Base-by-base conservation (phyloP, 306 rosid genomes). In the Acacia melanoxylon region DNA sequence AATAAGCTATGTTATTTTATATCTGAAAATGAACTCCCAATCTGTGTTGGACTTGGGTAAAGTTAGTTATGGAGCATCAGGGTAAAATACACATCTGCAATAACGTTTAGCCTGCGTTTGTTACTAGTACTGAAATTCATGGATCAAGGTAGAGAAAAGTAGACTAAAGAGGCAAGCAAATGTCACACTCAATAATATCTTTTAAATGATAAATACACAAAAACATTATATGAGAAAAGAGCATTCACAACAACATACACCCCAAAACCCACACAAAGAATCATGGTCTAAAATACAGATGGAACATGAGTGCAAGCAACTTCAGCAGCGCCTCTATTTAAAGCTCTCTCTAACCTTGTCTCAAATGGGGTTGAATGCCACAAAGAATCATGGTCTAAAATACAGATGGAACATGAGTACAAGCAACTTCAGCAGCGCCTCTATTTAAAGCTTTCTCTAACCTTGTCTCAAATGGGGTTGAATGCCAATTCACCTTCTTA, bases 291-390 rank as follows among this genome's bases (percentile, higher is more conserved):
- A 63, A 22, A 61, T 74, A 52, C 76, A 74, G 40, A 56, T 37
- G 70, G 66, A 48, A 70, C 78, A 51, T 19, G 74, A 20, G 61
- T 48, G 63, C 83, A 17, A 49, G 76, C 72, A 72, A 79, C 78
- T 63, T 80, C 83, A 66, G 86, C 83, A 72, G 78, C 82, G 54
- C 85, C 86, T 77, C 80, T 63, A 25, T 84, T 86, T 85, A 90
- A 81, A 83, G 92, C 92, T 80, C 89, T 87, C 81, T 91, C 93
- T 84, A 90, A 80, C 79, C 88, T 86, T 48, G 89, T 82, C 89
- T 87, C 89, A 68, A 85, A 88, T 75, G 94, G 91, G 74, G 89
- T 27, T 27, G 29, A 27, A 27, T 27, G 29, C 29, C 74, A 69
- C 51, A 68, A 35, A 67, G 66, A 84, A 79, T 79, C 72, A 61